These are phyloP conservation scores for Dothistroma septosporum DNA, from an alignment of 2,329 filamentous ascomycete species.

Conservation along the genomic window DNA sequence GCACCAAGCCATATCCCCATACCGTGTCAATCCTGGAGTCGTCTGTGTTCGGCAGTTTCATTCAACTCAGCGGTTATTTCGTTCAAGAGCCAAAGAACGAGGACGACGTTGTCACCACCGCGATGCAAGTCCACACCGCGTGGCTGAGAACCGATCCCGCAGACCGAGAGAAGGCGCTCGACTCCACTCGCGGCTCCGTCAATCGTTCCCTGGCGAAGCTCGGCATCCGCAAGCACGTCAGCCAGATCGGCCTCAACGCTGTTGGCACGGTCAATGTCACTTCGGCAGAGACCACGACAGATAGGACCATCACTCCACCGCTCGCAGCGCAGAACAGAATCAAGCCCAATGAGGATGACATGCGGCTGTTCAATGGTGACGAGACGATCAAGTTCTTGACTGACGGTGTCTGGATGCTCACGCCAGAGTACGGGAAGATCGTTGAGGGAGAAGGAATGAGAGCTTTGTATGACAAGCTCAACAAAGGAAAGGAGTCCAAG, in stretches of 20 bases:
- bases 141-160: neutral
- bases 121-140: no score
- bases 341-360: neutral
- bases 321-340: neutral
- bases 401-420: neutral
- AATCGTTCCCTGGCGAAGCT: neutral
- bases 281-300: neutral
- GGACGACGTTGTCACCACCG: no score
- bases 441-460: neutral
- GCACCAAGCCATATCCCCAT: no score
- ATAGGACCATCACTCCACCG: neutral
- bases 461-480: neutral
- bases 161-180: neutral
- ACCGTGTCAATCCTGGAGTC: no score
- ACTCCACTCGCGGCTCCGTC: neutral
- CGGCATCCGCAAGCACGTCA: neutral
- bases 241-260: neutral
- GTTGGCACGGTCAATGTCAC: neutral
- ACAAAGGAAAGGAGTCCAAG: neutral
- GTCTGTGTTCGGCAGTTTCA: no score
- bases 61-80: no score
- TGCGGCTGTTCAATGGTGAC: neutral
- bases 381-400: neutral
- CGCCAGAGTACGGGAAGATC: neutral
- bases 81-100: no score